These are phyloP conservation scores for Lactifluus pinguis DNA, from an alignment of 768 basidiomycete genomes.

Conservation along the genomic window DNA sequence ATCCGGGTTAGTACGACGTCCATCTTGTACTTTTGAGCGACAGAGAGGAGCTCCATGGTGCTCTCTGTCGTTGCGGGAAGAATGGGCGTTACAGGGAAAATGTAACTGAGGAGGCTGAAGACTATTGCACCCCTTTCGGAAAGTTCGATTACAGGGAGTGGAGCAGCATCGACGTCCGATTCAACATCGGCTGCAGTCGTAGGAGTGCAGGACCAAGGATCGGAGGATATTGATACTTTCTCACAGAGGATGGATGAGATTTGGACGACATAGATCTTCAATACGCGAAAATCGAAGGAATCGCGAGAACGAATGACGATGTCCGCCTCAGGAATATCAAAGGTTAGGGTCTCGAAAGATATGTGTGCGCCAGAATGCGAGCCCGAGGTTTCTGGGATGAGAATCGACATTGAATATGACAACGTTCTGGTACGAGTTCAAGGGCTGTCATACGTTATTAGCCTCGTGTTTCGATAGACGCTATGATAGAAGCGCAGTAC, in stretches of 20 bases:
- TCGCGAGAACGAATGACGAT: slow-evolving; percentile 36
- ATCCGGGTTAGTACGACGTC: background rate
- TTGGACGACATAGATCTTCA: slow-evolving; percentile 34
- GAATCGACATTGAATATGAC: background rate
- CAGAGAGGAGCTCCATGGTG: slow-evolving; percentile 3
- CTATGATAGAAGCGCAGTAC: background rate
- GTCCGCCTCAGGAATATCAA: slow-evolving; percentile 36
- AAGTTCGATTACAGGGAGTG: background rate
- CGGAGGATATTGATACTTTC: slow-evolving; percentile 16
- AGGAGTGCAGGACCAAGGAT: background rate
- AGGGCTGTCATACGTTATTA: background rate
- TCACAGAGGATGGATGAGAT: slow-evolving; percentile 33
- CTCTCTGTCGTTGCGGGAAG: background rate
- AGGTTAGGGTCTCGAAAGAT: slow-evolving; percentile 19
- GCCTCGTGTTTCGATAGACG: background rate
- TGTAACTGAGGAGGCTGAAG: slow-evolving; percentile 3
- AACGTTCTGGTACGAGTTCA: background rate
- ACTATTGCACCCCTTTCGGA: background rate
- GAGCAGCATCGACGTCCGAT: background rate
- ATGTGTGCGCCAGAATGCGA: background rate
- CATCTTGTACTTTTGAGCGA: slow-evolving; percentile 1
- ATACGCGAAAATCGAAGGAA: slow-evolving; percentile 35
- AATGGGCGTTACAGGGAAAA: background rate
- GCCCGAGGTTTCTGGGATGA: background rate
- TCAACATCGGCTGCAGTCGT: too few species aligned